Conservation (phyloP, 768 basidiomycete genomes). For the Mycena galericulata region DNA sequence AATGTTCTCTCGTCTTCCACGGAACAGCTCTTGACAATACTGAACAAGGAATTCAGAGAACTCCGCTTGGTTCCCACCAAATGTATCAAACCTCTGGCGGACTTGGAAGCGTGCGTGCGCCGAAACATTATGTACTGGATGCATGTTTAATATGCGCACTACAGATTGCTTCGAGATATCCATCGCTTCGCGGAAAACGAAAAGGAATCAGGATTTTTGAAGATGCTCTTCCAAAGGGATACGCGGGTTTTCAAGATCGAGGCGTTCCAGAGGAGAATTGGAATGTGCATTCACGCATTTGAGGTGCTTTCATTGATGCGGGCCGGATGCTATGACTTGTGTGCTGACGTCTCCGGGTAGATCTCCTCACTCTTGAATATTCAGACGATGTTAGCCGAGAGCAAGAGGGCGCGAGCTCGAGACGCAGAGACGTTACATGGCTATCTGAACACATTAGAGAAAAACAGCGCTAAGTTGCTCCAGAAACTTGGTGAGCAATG, state of each 20-base stretch:
- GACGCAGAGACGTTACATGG: neutral
- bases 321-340: too few species aligned
- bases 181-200: constrained; percentile 1
- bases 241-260: neutral
- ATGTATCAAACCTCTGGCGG: neutral
- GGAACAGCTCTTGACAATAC: neutral
- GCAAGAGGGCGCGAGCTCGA: neutral
- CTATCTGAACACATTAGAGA: neutral
- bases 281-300: neutral
- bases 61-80: neutral
- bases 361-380: neutral
- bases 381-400: neutral
- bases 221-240: neutral
- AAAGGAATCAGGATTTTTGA: neutral
- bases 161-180: neutral
- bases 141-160: neutral
- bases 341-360: neutral
- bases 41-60: neutral
- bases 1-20: neutral
- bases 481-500: neutral
- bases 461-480: neutral
- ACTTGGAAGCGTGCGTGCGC: neutral
- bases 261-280: neutral
- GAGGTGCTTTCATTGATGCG: neutral
- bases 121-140: neutral